phyloP scores from a whole-genome alignment of 768 basidiomycete genomes.

The Leccinum fibrillosum region DNA sequence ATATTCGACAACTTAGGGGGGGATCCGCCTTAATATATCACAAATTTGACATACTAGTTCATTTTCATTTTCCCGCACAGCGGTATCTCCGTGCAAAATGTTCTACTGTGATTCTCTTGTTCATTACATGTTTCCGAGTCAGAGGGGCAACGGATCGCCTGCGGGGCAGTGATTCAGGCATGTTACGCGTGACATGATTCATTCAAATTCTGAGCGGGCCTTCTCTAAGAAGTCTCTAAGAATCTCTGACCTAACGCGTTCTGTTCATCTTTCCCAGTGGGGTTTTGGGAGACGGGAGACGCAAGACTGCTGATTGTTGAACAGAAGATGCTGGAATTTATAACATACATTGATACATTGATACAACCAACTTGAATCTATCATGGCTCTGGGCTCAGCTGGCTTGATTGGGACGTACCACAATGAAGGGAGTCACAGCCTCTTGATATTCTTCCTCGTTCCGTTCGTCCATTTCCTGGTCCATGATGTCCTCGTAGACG shows the following conservation, averaged over 20 bases:
- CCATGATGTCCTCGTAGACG: conserved; percentile 40
- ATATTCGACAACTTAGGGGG: not conserved
- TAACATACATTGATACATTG: not conserved
- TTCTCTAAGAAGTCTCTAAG: too few species aligned
- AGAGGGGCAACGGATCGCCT: conserved; percentile 15
- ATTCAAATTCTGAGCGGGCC: not conserved
- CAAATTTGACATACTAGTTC: not conserved
- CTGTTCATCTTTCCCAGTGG: conserved; percentile 20
- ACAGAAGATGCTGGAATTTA: not conserved
- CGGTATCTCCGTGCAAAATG: not conserved
- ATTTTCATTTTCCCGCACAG: not conserved
- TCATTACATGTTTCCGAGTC: not conserved
- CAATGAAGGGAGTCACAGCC: conserved; percentile 62
- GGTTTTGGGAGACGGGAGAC: conserved; percentile 20
- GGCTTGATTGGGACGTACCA: not conserved
- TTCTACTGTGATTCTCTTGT: not conserved
- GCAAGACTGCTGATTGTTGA: not conserved
- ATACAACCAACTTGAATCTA: not conserved
- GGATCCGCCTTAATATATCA: conserved; percentile 1
- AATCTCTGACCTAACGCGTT: not conserved
- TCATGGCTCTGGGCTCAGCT: not conserved
- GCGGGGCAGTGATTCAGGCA: not conserved
- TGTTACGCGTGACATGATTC: not conserved
- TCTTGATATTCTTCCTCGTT: conserved; percentile 76
- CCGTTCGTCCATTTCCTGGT: conserved; percentile 46